phyloP scores from a whole-genome alignment of 345 rosid genomes.

The Microthlaspi erraticum region DNA sequence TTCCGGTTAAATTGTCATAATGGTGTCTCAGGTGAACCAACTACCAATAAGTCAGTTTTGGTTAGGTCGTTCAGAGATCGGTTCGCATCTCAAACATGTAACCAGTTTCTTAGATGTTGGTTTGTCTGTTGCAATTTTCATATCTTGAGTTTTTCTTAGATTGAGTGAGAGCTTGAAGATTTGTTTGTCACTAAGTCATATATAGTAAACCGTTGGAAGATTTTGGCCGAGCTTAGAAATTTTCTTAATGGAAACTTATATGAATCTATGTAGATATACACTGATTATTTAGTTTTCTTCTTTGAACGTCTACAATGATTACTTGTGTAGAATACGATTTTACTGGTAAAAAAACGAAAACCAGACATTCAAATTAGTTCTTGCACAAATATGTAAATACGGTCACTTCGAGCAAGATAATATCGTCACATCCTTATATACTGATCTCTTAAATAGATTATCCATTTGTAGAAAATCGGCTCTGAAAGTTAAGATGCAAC shows the following conservation, averaged over 20 bases:
- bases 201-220: too few relatives aligned
- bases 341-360: not conserved
- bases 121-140: not conserved
- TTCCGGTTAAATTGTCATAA: not conserved
- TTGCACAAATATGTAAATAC: not conserved
- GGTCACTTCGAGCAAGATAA: not conserved
- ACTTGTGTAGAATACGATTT: not conserved
- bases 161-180: not conserved
- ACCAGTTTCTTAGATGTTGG: not conserved
- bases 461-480: not conserved
- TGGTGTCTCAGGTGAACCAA: not conserved
- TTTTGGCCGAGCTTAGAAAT: too few relatives aligned
- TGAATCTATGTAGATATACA: too few relatives aligned
- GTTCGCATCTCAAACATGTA: not conserved
- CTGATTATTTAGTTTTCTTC: too few relatives aligned
- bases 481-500: not conserved
- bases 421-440: not conserved
- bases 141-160: not conserved
- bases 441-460: not conserved
- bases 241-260: too few relatives aligned
- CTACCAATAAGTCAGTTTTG: not conserved
- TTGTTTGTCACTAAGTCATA: too few relatives aligned
- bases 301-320: not conserved
- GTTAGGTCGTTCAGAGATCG: not conserved
- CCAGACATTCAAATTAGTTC: too few relatives aligned